Evolutionary conservation across 768 basidiomycete genomes (phyloP), one percentile per base, ranked within the genome.

Genomic region (Suillus subalutaceus): DNA sequence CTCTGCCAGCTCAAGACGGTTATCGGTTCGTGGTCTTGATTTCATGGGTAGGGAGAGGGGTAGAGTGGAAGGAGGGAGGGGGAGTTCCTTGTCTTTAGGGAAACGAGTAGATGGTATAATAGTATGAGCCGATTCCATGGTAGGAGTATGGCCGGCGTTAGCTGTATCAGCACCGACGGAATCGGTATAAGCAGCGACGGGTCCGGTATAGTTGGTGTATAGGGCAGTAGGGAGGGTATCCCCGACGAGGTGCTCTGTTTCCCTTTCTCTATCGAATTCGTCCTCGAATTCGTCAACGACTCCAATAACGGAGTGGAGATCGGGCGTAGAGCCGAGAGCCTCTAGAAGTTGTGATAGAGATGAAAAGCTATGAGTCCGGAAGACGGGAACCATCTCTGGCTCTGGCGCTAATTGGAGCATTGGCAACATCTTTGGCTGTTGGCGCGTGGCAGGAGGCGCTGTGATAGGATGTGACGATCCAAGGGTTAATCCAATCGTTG

Each of bases 321-420:
- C 72, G 3, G 72, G 67, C 63, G 73, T 72, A 0, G 75, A 72
- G 63, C 75, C 77, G 9, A 77, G 68, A 6, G 73, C 73, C 43
- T 73, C 76, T 3, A 79, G 71, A 20, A 78, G 65, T 62, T 66
- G 72, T 44, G 78, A 70, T 43, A 79, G 69, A 32, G 78, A 78
- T 9, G 75, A 75, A 30, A 78, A 71, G 26, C 75, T 79, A 57
- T 68, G 77, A 67, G 73, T 72, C 6, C 72, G 75, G 52, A 77
- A 71, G 37, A 74, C 65, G 23, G 75, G 74, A 70, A 78, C 78
- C 20, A 62, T 56, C 58, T 64, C 40, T 40, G n/a, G 69, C 69
- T 55, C 70, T 70, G 7, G 73, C 59, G 20, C 44, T 63, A 26
- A 60, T 16, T 55, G 66, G 26, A 43, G 63, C 40, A 53, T 35